phyloP scores from a whole-genome alignment of 495 filamentous ascomycete genomes.

The Penicillium coffeae region DNA sequence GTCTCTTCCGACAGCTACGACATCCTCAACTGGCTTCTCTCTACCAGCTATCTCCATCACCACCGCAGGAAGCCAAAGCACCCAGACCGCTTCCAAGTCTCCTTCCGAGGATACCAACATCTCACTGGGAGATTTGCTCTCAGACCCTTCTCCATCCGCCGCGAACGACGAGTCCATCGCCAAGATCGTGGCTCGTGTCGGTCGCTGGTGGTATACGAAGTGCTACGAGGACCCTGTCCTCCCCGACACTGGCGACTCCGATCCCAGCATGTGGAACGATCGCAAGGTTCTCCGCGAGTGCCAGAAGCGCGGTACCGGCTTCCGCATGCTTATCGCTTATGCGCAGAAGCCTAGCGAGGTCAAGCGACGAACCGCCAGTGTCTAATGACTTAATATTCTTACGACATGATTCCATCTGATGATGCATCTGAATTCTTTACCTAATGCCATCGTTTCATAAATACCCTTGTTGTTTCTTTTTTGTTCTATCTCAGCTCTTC shows the following conservation, averaged over 20 bases:
- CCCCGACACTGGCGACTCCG: slow-evolving; percentile 43
- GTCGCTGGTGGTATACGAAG: slow-evolving; percentile 91
- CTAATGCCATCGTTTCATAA: slow-evolving; percentile 3
- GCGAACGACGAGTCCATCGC: slow-evolving; percentile 75
- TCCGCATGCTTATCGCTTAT: slow-evolving; percentile 87
- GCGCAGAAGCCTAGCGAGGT: slow-evolving; percentile 71
- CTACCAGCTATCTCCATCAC: slow-evolving; percentile 24
- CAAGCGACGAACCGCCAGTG: slow-evolving; percentile 55
- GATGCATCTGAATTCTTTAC: slow-evolving; percentile 3
- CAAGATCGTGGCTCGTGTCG: slow-evolving; percentile 87
- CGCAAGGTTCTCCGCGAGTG: slow-evolving; percentile 75
- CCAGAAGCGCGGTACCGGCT: slow-evolving; percentile 76
- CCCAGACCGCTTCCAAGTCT: slow-evolving; percentile 19
- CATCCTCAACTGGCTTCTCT: slow-evolving; percentile 27
- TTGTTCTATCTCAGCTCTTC: neutral
- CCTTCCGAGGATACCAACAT: slow-evolving; percentile 48
- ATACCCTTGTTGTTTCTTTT: slow-evolving; percentile 12
- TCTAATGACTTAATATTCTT: slow-evolving; percentile 23
- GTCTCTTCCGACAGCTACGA: slow-evolving; percentile 21
- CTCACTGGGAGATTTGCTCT: slow-evolving; percentile 67
- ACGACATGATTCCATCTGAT: neutral
- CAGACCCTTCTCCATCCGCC: slow-evolving; percentile 50
- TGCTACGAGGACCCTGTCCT: slow-evolving; percentile 77
- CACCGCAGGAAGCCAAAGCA: slow-evolving; percentile 21
- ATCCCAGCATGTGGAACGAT: slow-evolving; percentile 76